Percentiles rank a stretch among this genome's conserved stretches.
These are phyloP conservation scores for Botryotinia narcissicola DNA, from an alignment of 2,329 filamentous ascomycete genomes.

Conservation along the genomic window DNA sequence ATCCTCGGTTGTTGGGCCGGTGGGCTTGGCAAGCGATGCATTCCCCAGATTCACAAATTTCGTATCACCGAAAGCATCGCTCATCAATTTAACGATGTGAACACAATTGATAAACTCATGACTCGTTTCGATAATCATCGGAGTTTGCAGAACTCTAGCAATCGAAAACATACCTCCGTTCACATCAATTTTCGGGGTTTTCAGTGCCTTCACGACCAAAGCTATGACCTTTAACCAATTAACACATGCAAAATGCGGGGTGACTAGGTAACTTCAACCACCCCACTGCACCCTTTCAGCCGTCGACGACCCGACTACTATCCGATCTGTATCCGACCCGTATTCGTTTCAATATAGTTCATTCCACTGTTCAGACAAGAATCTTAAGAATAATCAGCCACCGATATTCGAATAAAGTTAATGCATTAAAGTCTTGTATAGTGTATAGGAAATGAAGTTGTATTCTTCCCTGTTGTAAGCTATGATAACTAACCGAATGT, in stretches of 20 bases:
- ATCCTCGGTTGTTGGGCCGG: slow-evolving; percentile 15
- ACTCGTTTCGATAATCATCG: not conserved
- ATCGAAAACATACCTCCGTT: not conserved
- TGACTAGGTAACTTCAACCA: not conserved
- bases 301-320: not conserved
- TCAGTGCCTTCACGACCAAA: not conserved
- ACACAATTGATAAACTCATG: not conserved
- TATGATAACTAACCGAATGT: not conserved
- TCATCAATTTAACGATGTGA: not conserved
- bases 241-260: slow-evolving; percentile 19
- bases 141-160: not conserved
- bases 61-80: not conserved
- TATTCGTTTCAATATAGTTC: not conserved
- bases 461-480: not conserved
- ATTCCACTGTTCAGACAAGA: not conserved
- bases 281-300: not conserved
- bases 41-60: not conserved
- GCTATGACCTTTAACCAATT: slow-evolving; percentile 3
- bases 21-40: not conserved
- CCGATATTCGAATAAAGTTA: not conserved
- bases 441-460: not conserved
- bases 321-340: not conserved
- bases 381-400: not conserved
- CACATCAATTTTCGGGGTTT: not conserved
- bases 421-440: not conserved